Percentiles rank a stretch among this genome's conserved stretches.
These are phyloP conservation scores for Globisporangium nodosum DNA, from an alignment of 352 stramenopile genomes.

Conservation along the genomic window DNA sequence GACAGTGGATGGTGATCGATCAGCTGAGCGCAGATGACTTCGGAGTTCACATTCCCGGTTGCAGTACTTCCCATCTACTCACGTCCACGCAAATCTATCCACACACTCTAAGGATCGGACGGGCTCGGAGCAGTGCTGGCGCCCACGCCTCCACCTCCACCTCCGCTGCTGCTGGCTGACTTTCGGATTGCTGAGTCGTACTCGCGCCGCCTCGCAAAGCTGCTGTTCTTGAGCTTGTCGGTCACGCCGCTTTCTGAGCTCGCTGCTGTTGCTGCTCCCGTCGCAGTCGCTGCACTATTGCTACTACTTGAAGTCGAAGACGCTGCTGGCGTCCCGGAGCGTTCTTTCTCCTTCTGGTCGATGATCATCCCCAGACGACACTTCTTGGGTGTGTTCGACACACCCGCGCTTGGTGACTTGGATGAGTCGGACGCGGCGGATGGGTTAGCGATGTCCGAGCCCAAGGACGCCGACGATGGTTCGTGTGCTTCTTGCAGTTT, in stretches of 20 bases:
- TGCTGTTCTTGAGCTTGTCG: constrained; percentile 68
- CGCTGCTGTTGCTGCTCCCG: neutral
- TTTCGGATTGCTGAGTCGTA: constrained; percentile 63
- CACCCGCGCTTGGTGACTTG: constrained; percentile 17
- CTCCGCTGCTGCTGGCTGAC: constrained; percentile 5
- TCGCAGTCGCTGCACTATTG: constrained; percentile 6
- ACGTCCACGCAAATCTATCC: neutral
- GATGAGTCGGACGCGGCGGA: neutral
- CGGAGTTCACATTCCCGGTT: neutral
- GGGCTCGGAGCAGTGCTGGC: neutral
- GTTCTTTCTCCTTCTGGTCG: constrained; percentile 52
- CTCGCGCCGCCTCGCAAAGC: constrained; percentile 60
- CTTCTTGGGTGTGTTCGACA: constrained; percentile 55
- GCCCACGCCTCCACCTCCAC: neutral
- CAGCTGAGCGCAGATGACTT: neutral
- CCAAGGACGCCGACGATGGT: constrained; percentile 12
- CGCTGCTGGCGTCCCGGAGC: neutral
- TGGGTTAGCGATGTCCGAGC: constrained; percentile 6
- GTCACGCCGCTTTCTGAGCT: constrained; percentile 4
- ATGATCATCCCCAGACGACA: constrained; percentile 41
- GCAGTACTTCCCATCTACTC: neutral
- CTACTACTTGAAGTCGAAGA: neutral
- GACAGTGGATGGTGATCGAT: constrained; percentile 37
- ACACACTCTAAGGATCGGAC: constrained; percentile 6
- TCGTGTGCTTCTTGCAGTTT: constrained; percentile 44